Base-by-base conservation (phyloP, 1,284 basidiomycete genomes). In the Mycena sp. region DNA sequence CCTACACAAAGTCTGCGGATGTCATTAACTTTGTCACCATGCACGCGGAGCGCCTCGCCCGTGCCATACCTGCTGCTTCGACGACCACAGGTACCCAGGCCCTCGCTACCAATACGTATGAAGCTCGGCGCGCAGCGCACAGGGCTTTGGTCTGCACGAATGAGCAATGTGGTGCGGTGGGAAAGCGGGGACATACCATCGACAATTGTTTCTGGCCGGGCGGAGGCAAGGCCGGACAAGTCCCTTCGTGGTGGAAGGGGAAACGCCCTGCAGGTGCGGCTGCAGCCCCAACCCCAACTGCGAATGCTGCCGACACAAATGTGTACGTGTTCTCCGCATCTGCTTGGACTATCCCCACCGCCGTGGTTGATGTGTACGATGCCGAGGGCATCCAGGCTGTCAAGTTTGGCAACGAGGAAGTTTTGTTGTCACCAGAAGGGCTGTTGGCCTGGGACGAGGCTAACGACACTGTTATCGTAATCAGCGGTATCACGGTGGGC, bases 21-120 rank as follows among this genome's bases (percentile, higher is more conserved):
- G 49, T 65, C 1, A 71, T 73, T 14, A 53, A 41, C 19, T 53
- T 61, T 14, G n/a, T 53, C 50, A 32, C 19, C 46, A 57, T 57
- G 54, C 54, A 57, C 26, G 44, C 46, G 23, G 57, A 50, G 30
- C 46, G 37, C 37, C 28, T 43, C n/a, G 26, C 6, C n/a, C 28
- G 29, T 25, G 28, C 14, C 32, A 28, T 37, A 37, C 32, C 35
- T 32, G 2, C 58, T 21, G 16, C 19, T 17, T 19, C 46, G 2
- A 44, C 41, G n/a, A n/a, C n/a, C n/a, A n/a, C n/a, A n/a, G n/a
- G n/a, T 14, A 50, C 49, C 21, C 55, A 37, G 29, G 35, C 38
- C 3, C 41, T 41, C 11, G 16, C 37, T 10, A 21, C 52, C 21
- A 52, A 28, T 2, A 35, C 54, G 6, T 11, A 40, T 19, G n/a